Conservation (phyloP, 805 yeast genomes). For the Pichia kluyveri region DNA sequence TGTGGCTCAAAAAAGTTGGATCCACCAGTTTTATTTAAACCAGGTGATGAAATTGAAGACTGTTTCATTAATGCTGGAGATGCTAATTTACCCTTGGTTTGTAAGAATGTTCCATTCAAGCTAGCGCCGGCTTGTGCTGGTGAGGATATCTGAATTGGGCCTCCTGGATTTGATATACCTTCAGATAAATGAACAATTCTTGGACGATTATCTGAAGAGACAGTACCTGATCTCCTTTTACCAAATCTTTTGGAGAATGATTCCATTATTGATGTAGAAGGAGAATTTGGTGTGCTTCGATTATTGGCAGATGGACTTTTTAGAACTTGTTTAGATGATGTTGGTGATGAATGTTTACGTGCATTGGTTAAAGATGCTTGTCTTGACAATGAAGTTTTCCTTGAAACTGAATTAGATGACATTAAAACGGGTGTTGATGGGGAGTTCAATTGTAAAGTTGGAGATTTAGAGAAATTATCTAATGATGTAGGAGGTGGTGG, state of each 20-base stretch:
- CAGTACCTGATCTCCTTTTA: constrained; percentile 4
- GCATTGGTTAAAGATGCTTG: constrained; percentile 2
- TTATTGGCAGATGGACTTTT: not conserved
- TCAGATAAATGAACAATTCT: constrained; percentile 17
- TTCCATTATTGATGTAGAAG: constrained; percentile 22
- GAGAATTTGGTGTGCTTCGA: constrained; percentile 12
- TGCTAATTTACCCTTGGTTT: not conserved
- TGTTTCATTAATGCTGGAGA: not conserved
- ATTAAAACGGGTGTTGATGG: not conserved
- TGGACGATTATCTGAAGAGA: constrained; percentile 9
- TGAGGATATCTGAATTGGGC: constrained; percentile 13
- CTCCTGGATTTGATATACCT: constrained; percentile 15
- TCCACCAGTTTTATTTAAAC: not conserved
- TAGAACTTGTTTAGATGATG: not conserved
- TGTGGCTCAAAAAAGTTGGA: constrained; percentile 5
- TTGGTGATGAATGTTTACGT: constrained; percentile 5
- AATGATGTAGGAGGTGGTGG: constrained; percentile 20
- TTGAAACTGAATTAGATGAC: not conserved
- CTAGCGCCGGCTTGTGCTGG: constrained; percentile 7
- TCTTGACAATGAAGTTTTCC: not conserved
- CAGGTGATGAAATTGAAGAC: not conserved
- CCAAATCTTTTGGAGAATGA: constrained; percentile 22
- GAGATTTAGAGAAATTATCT: not conserved
- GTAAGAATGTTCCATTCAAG: not conserved
- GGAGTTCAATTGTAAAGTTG: not conserved